Conservation (phyloP, 2,329 filamentous ascomycete genomes). For the Neurospora crassa region DNA sequence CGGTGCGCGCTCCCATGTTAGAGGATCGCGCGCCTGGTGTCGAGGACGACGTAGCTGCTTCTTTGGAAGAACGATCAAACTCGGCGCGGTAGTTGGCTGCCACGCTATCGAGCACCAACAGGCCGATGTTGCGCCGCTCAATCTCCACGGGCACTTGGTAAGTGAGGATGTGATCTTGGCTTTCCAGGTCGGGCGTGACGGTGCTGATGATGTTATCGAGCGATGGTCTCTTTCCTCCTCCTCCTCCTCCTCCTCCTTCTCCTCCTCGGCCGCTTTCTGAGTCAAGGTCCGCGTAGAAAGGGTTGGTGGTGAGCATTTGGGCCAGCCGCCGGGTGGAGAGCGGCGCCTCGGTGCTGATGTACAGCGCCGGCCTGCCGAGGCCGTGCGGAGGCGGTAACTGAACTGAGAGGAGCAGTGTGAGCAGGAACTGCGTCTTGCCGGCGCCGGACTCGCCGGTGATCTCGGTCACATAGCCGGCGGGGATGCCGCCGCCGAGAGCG, state of each 20-base stretch:
- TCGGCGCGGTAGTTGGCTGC: slow-evolving; percentile 94
- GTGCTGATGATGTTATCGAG: slow-evolving; percentile 72
- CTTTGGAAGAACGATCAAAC: slow-evolving; percentile 47
- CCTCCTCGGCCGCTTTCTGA: slow-evolving; percentile 1
- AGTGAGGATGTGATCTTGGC: slow-evolving; percentile 87
- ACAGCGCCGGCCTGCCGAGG: slow-evolving; percentile 66
- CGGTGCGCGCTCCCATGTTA: slow-evolving; percentile 65
- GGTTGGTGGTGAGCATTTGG: slow-evolving; percentile 65
- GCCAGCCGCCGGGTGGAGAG: slow-evolving; percentile 72
- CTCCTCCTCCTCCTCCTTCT: neutral
- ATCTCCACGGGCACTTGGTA: slow-evolving; percentile 88
- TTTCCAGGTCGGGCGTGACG: slow-evolving; percentile 79
- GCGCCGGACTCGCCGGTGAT: slow-evolving; percentile 87
- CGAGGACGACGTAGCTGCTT: neutral
- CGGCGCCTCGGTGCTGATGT: slow-evolving; percentile 86
- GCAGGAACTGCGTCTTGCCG: slow-evolving; percentile 90
- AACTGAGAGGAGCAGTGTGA: slow-evolving; percentile 72
- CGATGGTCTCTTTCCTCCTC: slow-evolving; percentile 37
- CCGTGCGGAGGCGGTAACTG: slow-evolving; percentile 71
- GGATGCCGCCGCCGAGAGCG: slow-evolving; percentile 68
- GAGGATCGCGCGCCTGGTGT: slow-evolving; percentile 21
- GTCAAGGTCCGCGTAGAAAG: slow-evolving; percentile 36
- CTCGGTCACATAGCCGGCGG: slow-evolving; percentile 74
- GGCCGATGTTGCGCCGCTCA: slow-evolving; percentile 62
- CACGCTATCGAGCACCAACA: slow-evolving; percentile 83